Evolutionary conservation across 768 basidiomycete species (phyloP), one percentile per base, ranked within the genome.

Genomic region (Holtermannia corniformis): DNA sequence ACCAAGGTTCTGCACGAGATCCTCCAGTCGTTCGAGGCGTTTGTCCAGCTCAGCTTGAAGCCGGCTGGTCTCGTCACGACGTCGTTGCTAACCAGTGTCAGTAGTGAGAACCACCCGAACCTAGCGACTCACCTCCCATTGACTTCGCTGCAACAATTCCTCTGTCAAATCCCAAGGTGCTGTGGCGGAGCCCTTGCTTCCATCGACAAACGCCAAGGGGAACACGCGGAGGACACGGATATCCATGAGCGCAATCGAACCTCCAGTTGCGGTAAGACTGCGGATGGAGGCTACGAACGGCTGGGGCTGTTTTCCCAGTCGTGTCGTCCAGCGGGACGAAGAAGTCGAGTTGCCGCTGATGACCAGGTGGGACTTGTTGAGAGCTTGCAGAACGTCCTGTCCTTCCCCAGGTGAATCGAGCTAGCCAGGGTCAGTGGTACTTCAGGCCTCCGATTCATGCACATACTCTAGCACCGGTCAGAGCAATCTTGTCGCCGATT

Each of bases 281-380:
- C 82, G 78, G 57, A 97, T 73, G 0, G 86, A 85, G 0, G 87
- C 81, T 23, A 92, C 76, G 62, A 79, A 86, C 1, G 82, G 83
- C 2, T 50, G 42, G 21, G 63, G 73, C 54, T 79, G 80, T 64
- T 88, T 88, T 5, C 95, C 95, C 4, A 99, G 78, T 59, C 84
- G 87, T 1, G 82, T 76, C 64, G 95, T 81, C 95, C 95, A 99
- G 0, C 82, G 79, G 3, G 84, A 86, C 49, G 92, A 76, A 56
- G 86, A 84, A 1, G 88, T 83, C 0, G 87, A 86, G 70, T 99
- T 99, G 2, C 87, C 90, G 3, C 79, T 77, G 16, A 99, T 71
- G 20, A 79, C 65, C 19, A 99, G 77, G 45, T 77, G 77, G 21
- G 79, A 80, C 4, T 78, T 82, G 54, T 80, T 74, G 59, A 86